Evolutionary conservation across 1,139 yeast genomes (phyloP), one percentile per base, ranked within the genome.

Genomic region (Entelexis sorbosivorans): DNA sequence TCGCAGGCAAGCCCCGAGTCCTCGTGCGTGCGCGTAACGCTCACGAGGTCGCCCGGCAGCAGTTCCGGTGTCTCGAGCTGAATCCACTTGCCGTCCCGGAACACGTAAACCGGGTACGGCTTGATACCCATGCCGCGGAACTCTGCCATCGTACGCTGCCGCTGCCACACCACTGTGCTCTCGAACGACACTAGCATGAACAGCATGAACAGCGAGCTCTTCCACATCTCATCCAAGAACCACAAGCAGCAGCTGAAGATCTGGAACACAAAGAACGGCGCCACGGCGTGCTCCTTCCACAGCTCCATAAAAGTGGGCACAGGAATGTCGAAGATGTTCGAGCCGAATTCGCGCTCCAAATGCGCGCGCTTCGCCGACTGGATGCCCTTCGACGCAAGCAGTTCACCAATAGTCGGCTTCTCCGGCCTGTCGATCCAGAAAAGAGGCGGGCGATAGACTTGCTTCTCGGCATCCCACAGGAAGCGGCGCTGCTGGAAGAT

Each of bases 1-100:
- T 91, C 99, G 73, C 99, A 91, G n/a, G 99, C 97, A 52, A 91
- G 72, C 1, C 97, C 96, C 60, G 85, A 78, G 50, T 88, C 97
- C 51, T 91, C 98, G 55, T 74, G 80, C 16, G 96, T 84, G 69
- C 98, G 82, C 16, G 84, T 78, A 49, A 91, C 73, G 7, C 96
- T 87, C 29, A 91, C 89, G 56, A 91, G 66, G 69, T 91, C 99
- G 61, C 95, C 95, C 13, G 99, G 99, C 51, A 93, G 74, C 51
- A 91, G 73, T 52, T 82, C 82, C 56, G 79, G 78, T 24, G 96
- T 83, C 62, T 78, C 76, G 51, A 86, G 61, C 64, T 79, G 73
- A 16, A 60, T 60, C 99, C 99, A 91, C 59, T 75, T 69, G 10
- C 69, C 66, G 61, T 80, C 77, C 69, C 99, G 79, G 68, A 71